phyloP scores from a whole-genome alignment of 371 early-diverging fungal species.

The Batkoa obscura region DNA sequence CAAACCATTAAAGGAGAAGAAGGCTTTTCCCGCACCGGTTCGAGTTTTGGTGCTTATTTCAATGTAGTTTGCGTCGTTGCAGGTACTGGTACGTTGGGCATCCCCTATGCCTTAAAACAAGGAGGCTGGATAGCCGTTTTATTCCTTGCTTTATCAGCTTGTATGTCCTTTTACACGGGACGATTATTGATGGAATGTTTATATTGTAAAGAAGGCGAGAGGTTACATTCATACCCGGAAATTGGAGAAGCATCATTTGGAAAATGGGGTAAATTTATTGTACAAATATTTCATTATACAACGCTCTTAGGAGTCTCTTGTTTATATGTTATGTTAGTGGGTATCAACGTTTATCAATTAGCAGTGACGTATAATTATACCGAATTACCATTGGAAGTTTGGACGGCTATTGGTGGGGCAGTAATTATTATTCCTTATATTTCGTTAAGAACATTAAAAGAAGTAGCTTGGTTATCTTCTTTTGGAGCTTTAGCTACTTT shows the following conservation, averaged over 20 bases:
- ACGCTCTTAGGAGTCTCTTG: constrained; percentile 53
- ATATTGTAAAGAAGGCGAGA: constrained; percentile 23
- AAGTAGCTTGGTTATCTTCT: constrained; percentile 21
- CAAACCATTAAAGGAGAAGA: constrained; percentile 5
- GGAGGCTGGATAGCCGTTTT: constrained; percentile 70
- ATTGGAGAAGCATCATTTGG: constrained; percentile 51
- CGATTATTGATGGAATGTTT: constrained; percentile 45
- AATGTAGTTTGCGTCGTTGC: constrained; percentile 63
- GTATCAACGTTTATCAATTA: constrained; percentile 18
- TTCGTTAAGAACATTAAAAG: constrained; percentile 31
- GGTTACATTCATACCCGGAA: constrained; percentile 31
- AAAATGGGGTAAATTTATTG: constrained; percentile 26
- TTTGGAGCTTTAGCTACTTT: constrained; percentile 22
- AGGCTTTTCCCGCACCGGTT: constrained; percentile 1
- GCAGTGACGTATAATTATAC: not conserved
- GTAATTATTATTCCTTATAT: constrained; percentile 25
- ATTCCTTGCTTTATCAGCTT: constrained; percentile 48
- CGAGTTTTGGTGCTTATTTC: constrained; percentile 12
- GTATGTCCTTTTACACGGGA: constrained; percentile 51
- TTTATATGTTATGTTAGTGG: constrained; percentile 58
- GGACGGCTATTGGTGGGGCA: constrained; percentile 26
- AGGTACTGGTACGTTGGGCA: constrained; percentile 66
- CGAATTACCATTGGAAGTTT: not conserved
- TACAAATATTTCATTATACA: constrained; percentile 41
- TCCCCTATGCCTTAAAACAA: constrained; percentile 60